A percentile compares a stretch with the other conserved stretches of the same genome.
These are phyloP conservation scores for Odonthalia washingtoniensis DNA, from an alignment of 31 red algal genomes.

Conservation along the genomic window DNA sequence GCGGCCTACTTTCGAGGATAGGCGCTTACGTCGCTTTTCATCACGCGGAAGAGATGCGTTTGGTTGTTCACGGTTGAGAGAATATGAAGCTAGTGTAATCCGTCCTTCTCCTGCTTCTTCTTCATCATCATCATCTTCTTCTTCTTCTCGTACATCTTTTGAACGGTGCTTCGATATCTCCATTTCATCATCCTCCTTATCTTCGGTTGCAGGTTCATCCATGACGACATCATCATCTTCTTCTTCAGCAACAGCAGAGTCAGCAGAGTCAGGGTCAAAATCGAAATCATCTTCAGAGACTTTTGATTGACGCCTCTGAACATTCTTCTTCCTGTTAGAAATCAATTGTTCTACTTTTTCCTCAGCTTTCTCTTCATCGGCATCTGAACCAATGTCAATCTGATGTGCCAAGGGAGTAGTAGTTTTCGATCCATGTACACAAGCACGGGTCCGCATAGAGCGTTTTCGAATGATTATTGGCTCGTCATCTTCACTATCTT, in stretches of 20 bases:
- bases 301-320: neutral
- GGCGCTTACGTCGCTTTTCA: slow-evolving; percentile 54
- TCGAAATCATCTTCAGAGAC: slow-evolving; percentile 13
- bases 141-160: slow-evolving; percentile 18
- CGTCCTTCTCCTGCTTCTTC: neutral
- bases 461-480: neutral
- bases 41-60: slow-evolving; percentile 40
- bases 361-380: slow-evolving; percentile 1
- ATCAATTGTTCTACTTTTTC: slow-evolving; percentile 40
- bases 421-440: neutral
- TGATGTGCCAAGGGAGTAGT: neutral
- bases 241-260: slow-evolving; percentile 35
- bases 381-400: slow-evolving; percentile 10
- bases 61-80: neutral
- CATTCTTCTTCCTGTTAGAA: neutral
- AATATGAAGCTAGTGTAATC: slow-evolving; percentile 47
- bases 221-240: neutral
- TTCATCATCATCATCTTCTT: slow-evolving; percentile 36
- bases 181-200: slow-evolving; percentile 9
- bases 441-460: neutral
- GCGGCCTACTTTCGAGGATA: slow-evolving; percentile 63
- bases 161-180: neutral
- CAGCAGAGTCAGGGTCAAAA: slow-evolving; percentile 23
- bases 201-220: neutral
- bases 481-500: neutral